Conservation (phyloP, 2,329 filamentous ascomycete genomes). For the Penicillium sp. region DNA sequence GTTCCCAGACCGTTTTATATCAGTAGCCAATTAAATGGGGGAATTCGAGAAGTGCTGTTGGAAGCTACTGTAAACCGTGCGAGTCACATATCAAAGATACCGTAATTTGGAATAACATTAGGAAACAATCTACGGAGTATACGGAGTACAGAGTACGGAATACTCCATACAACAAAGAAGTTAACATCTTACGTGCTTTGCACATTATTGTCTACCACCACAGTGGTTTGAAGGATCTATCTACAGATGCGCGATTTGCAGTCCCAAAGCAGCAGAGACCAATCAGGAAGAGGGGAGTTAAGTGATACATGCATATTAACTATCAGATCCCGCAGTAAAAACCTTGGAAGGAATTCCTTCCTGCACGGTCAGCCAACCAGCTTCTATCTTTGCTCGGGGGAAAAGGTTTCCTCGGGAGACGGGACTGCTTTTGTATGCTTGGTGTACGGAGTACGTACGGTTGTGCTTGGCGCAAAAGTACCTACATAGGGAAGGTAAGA, state of each 20-base stretch:
- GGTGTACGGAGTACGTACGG: not conserved
- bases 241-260: not conserved
- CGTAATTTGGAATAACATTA: not conserved
- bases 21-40: not conserved
- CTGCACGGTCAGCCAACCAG: not conserved
- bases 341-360: not conserved
- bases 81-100: not conserved
- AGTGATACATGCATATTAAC: not conserved
- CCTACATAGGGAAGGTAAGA: not conserved
- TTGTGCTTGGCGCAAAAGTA: not conserved
- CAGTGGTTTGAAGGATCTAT: not conserved
- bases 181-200: not conserved
- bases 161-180: no score
- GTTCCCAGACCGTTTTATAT: not conserved
- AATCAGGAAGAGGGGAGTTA: not conserved
- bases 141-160: not conserved
- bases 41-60: not conserved
- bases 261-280: conserved; percentile 16
- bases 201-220: not conserved
- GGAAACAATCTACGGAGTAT: not conserved
- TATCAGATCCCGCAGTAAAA: not conserved
- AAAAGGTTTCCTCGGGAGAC: not conserved
- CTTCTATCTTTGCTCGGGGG: not conserved
- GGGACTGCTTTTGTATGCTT: not conserved
- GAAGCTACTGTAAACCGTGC: not conserved